Conservation (phyloP, 495 filamentous ascomycete species). For the Rusavskia elegans region DNA sequence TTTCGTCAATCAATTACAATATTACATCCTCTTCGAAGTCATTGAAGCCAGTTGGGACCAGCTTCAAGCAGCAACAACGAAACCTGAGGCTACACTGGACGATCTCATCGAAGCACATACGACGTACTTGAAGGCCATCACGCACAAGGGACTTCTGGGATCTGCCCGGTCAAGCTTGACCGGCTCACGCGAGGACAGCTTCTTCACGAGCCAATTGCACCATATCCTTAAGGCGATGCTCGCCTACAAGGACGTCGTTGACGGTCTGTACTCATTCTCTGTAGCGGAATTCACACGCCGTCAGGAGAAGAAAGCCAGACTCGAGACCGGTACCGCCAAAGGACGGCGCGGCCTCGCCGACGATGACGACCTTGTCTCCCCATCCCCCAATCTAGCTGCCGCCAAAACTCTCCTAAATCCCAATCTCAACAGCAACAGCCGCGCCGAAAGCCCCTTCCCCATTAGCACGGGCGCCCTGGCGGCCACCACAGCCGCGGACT, state of each 20-base stretch:
- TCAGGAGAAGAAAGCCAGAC: conserved; percentile 66
- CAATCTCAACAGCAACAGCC: conserved; percentile 5
- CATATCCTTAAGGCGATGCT: conserved; percentile 92
- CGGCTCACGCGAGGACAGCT: conserved; percentile 51
- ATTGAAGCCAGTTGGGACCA: conserved; percentile 90
- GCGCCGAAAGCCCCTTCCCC: conserved; percentile 18
- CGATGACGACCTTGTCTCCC: conserved; percentile 10
- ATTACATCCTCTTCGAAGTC: conserved; percentile 95
- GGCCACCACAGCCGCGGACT: conserved; percentile 21
- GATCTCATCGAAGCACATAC: conserved; percentile 88
- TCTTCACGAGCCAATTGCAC: conserved; percentile 67
- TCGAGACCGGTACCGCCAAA: conserved; percentile 46
- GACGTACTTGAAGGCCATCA: conserved; percentile 81
- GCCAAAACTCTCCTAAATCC: background rate
- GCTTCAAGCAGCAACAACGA: conserved; percentile 61
- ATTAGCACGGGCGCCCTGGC: conserved; percentile 17
- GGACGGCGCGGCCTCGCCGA: conserved; percentile 38
- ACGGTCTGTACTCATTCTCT: conserved; percentile 84
- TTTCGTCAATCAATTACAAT: conserved; percentile 91
- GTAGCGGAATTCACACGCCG: conserved; percentile 84
- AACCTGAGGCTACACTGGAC: conserved; percentile 77
- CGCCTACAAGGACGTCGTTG: conserved; percentile 79
- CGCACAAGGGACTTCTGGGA: conserved; percentile 87
- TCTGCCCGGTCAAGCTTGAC: conserved; percentile 32
- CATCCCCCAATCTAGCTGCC: conserved; percentile 1